Percentiles rank a stretch among this genome's conserved stretches.
phyloP scores from a whole-genome alignment of 2,329 filamentous ascomycete genomes.

The Penicillium verrucosum region DNA sequence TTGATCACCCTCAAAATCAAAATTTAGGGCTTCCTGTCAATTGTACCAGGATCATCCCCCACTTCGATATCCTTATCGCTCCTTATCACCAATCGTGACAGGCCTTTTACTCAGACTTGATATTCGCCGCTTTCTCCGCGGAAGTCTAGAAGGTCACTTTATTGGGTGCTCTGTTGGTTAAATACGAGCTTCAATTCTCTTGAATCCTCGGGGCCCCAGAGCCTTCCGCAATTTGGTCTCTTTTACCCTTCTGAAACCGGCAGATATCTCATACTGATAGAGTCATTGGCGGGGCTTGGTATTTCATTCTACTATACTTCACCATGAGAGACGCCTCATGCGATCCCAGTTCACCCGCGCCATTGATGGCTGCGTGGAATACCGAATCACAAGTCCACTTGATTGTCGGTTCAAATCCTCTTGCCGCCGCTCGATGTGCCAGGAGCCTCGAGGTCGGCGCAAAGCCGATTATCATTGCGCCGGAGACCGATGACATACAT shows the following conservation, averaged over 20 bases:
- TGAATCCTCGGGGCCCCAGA: not conserved
- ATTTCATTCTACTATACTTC: conserved; percentile 15
- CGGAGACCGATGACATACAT: conserved; percentile 59
- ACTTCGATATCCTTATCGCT: conserved; percentile 18
- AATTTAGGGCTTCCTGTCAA: not conserved
- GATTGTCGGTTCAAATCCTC: conserved; percentile 78
- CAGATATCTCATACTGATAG: not conserved
- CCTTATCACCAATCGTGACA: conserved; percentile 22
- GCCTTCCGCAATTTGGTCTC: not conserved
- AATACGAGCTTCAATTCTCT: not conserved
- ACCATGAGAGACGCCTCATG: conserved; percentile 34
- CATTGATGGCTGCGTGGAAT: conserved; percentile 42
- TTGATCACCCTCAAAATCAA: not conserved
- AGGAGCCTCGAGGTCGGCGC: conserved; percentile 82
- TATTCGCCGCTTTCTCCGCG: conserved; percentile 23
- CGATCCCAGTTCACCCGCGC: conserved; percentile 21
- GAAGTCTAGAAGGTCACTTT: conserved; percentile 9
- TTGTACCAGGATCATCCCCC: not conserved
- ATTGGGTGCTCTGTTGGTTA: not conserved
- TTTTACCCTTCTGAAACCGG: not conserved
- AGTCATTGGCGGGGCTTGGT: conserved; percentile 11
- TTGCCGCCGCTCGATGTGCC: conserved; percentile 78
- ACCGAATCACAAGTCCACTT: conserved; percentile 62
- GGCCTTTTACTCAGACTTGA: conserved; percentile 22
- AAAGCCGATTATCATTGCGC: conserved; percentile 72